Percentiles rank a stretch among this genome's conserved stretches.
phyloP scores from a whole-genome alignment of 768 basidiomycete species.

The Trametes meyenii region DNA sequence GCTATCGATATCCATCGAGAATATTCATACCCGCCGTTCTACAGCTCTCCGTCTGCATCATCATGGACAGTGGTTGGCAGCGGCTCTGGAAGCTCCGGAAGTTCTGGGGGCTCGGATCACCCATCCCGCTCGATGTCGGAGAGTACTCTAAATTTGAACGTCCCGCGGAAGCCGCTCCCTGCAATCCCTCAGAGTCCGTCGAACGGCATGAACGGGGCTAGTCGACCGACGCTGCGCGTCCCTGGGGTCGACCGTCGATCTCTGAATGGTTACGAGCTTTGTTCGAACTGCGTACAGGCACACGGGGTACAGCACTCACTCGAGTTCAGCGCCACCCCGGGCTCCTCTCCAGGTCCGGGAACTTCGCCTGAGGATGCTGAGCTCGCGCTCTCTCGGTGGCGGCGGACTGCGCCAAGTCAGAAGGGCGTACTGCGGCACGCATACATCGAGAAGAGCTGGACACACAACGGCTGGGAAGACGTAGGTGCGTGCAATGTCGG shows the following conservation, averaged over 20 bases:
- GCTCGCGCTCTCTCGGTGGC: constrained; percentile 55
- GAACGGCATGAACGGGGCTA: background rate
- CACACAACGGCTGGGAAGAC: constrained; percentile 80
- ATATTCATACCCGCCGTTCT: constrained; percentile 21
- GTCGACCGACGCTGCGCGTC: constrained; percentile 1
- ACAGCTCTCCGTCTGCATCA: constrained; percentile 26
- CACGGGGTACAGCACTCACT: constrained; percentile 81
- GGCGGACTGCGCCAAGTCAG: constrained; percentile 65
- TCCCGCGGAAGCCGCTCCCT: constrained; percentile 7
- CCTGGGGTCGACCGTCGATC: constrained; percentile 14
- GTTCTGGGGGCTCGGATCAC: constrained; percentile 14
- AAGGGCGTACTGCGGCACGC: constrained; percentile 84
- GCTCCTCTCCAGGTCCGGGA: constrained; percentile 45
- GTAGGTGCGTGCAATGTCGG: constrained; percentile 61
- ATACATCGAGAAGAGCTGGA: constrained; percentile 88
- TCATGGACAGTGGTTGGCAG: constrained; percentile 30
- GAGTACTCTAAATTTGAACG: constrained; percentile 2
- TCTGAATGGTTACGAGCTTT: constrained; percentile 78
- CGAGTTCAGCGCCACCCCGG: constrained; percentile 54
- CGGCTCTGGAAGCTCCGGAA: constrained; percentile 12
- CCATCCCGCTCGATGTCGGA: constrained; percentile 20
- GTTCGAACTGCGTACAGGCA: constrained; percentile 74
- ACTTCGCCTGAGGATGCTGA: constrained; percentile 59
- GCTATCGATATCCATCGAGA: constrained; percentile 33
- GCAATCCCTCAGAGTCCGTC: background rate